Evolutionary conservation across 2,329 filamentous ascomycete species (phyloP).

Genomic region (Zymoseptoria tritici): DNA sequence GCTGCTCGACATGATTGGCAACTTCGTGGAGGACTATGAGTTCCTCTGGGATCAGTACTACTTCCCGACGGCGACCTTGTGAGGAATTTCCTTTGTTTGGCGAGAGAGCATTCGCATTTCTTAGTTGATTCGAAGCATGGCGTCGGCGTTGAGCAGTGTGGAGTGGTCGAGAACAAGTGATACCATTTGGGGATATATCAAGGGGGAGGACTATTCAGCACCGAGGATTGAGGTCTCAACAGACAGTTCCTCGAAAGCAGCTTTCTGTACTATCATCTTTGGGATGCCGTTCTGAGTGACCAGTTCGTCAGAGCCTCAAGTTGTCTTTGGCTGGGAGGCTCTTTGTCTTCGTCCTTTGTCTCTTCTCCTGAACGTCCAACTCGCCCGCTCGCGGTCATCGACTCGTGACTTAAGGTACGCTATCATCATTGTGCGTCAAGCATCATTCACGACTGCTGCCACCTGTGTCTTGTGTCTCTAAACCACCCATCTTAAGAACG

Average conservation of each 20-base stretch:
- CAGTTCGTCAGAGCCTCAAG: not conserved
- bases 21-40: slow-evolving; percentile 90
- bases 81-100: slow-evolving; percentile 11
- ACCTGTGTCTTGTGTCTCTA: not conserved
- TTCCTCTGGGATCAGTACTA: slow-evolving; percentile 98
- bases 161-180: not conserved
- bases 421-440: not conserved
- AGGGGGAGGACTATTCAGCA: not conserved
- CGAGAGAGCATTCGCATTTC: not conserved
- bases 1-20: slow-evolving; percentile 71
- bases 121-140: not conserved
- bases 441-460: not conserved
- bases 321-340: not conserved
- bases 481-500: not conserved
- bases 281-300: not conserved
- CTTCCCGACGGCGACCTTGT: slow-evolving; percentile 62
- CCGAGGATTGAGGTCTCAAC: not conserved
- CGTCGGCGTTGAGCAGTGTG: not conserved
- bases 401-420: not conserved
- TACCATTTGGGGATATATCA: not conserved
- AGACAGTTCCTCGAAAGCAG: not conserved
- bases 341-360: not conserved
- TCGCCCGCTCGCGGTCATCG: not conserved
- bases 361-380: not conserved
- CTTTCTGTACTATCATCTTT: not conserved